Conservation (phyloP, 2,329 filamentous ascomycete species). For the Dendryphion nanum region DNA sequence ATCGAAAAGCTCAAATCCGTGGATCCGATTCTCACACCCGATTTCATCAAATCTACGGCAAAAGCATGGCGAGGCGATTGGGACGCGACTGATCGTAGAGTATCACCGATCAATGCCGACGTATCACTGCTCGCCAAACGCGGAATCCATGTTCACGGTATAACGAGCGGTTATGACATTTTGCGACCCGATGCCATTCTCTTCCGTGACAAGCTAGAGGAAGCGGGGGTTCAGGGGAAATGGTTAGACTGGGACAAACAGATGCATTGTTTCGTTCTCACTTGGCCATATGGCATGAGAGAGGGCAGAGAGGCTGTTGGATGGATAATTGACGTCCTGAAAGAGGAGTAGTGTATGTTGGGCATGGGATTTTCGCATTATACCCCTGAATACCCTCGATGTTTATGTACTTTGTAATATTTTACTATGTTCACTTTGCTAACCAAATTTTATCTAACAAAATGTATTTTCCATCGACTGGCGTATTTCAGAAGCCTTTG, state of each 20-base stretch:
- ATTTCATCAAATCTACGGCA: slow-evolving; percentile 44
- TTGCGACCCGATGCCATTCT: slow-evolving; percentile 51
- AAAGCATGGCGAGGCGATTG: slow-evolving; percentile 43
- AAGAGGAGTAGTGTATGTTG: slow-evolving; percentile 10
- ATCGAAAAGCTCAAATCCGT: slow-evolving; percentile 40
- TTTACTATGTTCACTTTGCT: no score
- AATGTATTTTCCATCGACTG: no score
- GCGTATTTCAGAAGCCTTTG: no score
- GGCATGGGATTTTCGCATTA: neutral
- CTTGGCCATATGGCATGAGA: slow-evolving; percentile 47
- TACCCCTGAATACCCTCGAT: no score
- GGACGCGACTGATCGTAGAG: slow-evolving; percentile 43
- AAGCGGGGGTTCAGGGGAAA: slow-evolving; percentile 47
- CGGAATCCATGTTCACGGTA: slow-evolving; percentile 51
- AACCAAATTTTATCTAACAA: no score
- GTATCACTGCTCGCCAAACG: slow-evolving; percentile 39
- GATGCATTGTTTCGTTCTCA: slow-evolving; percentile 60
- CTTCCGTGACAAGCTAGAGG: slow-evolving; percentile 45
- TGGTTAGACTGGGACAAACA: slow-evolving; percentile 61
- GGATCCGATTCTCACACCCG: slow-evolving; percentile 49
- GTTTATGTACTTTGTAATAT: no score
- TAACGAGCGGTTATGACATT: slow-evolving; percentile 55
- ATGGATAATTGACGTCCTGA: slow-evolving; percentile 45
- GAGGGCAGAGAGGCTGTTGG: slow-evolving; percentile 49
- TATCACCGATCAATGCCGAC: slow-evolving; percentile 51